These are phyloP conservation scores for Rhodomyrtus tomentosa DNA, from an alignment of 345 rosid species.

Conservation along the genomic window DNA sequence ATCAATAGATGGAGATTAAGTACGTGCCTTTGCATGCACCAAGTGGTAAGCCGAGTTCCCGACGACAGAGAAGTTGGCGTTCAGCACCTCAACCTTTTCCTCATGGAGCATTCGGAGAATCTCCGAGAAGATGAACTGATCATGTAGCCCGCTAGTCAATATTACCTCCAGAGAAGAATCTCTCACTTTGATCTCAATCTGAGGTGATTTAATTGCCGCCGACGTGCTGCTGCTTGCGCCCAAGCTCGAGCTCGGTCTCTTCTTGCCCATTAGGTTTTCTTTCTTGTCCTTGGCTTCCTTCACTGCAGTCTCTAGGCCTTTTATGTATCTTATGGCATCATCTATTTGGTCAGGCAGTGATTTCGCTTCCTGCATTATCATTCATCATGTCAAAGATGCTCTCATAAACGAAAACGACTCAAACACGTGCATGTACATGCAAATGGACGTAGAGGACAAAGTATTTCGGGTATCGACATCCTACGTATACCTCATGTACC, in stretches of 20 bases:
- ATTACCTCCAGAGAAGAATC: constrained; percentile 26
- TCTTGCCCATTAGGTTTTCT: constrained; percentile 12
- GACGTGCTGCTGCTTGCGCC: background rate
- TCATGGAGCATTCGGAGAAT: constrained; percentile 24
- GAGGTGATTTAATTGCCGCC: constrained; percentile 7
- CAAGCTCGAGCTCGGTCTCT: constrained; percentile 5
- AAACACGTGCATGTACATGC: background rate
- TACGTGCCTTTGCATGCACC: constrained; percentile 33
- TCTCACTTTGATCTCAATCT: constrained; percentile 18
- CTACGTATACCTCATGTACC: background rate
- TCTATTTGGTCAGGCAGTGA: constrained; percentile 44
- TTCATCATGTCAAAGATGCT: background rate
- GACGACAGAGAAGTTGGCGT: constrained; percentile 18
- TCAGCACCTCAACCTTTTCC: constrained; percentile 22
- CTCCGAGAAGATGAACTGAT: constrained; percentile 22
- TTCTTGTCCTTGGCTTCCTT: constrained; percentile 20
- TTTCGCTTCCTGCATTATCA: constrained; percentile 17
- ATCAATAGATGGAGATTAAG: background rate
- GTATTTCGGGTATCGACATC: background rate
- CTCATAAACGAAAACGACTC: background rate
- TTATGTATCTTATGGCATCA: constrained; percentile 35
- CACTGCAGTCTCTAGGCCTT: constrained; percentile 15
- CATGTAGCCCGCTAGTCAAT: constrained; percentile 11
- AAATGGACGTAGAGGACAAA: background rate
- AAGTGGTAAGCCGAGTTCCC: constrained; percentile 21